These are phyloP conservation scores for Eucalyptus victrix DNA, from an alignment of 345 rosid genomes.

Conservation along the genomic window DNA sequence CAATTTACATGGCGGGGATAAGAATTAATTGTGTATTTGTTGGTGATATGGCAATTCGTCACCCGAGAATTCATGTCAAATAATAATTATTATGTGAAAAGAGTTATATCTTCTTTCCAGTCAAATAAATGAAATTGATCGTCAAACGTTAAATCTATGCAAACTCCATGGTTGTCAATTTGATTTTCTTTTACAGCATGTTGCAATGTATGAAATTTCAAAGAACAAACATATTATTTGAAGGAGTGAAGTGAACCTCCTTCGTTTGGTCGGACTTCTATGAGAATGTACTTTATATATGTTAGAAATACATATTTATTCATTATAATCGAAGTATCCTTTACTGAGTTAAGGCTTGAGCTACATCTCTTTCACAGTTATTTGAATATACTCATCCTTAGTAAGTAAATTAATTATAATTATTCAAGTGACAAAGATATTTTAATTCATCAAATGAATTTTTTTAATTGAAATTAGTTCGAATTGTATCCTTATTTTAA, in stretches of 20 bases:
- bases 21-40: not conserved
- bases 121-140: not conserved
- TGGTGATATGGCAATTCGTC: not conserved
- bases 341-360: not conserved
- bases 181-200: not conserved
- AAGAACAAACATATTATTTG: not conserved
- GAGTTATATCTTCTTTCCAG: not conserved
- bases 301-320: not conserved
- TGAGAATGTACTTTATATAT: not conserved
- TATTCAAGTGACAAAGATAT: not conserved
- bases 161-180: not conserved
- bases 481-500: not conserved
- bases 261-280: not conserved
- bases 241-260: not conserved
- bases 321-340: not conserved
- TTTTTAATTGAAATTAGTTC: not conserved
- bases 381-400: not conserved
- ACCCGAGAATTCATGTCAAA: not conserved
- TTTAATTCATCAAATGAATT: fast-evolving
- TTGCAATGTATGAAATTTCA: not conserved
- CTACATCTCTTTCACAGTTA: not conserved
- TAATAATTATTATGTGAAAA: not conserved
- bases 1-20: not conserved
- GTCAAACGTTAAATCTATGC: no score
- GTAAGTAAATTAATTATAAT: not conserved